Evolutionary conservation across 1,139 yeast species (phyloP).

Genomic region (Zygosaccharomyces sapae): DNA sequence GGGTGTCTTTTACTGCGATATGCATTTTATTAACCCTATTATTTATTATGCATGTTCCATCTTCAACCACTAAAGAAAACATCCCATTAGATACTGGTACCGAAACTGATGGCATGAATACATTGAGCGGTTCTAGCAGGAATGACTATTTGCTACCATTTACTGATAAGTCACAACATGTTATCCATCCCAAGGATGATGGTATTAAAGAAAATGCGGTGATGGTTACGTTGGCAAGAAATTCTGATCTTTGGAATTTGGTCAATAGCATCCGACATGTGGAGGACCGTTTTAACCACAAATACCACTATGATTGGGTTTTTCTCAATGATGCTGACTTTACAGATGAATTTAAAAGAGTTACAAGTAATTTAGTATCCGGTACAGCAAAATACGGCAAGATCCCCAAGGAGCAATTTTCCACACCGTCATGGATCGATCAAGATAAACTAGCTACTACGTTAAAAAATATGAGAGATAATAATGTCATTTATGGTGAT

Average conservation of each 20-base stretch:
- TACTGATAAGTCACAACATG: conserved; percentile 31
- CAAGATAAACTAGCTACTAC: conserved; percentile 49
- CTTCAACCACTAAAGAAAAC: conserved; percentile 6
- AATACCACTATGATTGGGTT: conserved; percentile 65
- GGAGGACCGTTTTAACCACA: conserved; percentile 68
- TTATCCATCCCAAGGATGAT: conserved; percentile 32
- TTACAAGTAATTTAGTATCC: conserved; percentile 37
- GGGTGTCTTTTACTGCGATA: conserved; percentile 26
- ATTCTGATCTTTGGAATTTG: conserved; percentile 59
- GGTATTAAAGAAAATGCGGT: conserved; percentile 56
- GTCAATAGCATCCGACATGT: conserved; percentile 60
- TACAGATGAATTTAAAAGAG: conserved; percentile 42
- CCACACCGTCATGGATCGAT: conserved; percentile 57
- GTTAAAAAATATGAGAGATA: conserved; percentile 47
- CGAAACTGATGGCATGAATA: not conserved
- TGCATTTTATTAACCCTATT: conserved; percentile 26
- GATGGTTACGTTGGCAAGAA: conserved; percentile 70
- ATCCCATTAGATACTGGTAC: not conserved
- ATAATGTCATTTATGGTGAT: conserved; percentile 56
- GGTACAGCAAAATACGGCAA: conserved; percentile 45
- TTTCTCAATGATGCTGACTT: conserved; percentile 56
- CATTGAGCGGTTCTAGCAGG: not conserved
- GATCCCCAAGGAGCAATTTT: conserved; percentile 49
- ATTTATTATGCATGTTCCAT: conserved; percentile 23
- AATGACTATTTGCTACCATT: conserved; percentile 25